Conservation (phyloP, 2,329 filamentous ascomycete genomes). For the Boeremia lycopersici region DNA sequence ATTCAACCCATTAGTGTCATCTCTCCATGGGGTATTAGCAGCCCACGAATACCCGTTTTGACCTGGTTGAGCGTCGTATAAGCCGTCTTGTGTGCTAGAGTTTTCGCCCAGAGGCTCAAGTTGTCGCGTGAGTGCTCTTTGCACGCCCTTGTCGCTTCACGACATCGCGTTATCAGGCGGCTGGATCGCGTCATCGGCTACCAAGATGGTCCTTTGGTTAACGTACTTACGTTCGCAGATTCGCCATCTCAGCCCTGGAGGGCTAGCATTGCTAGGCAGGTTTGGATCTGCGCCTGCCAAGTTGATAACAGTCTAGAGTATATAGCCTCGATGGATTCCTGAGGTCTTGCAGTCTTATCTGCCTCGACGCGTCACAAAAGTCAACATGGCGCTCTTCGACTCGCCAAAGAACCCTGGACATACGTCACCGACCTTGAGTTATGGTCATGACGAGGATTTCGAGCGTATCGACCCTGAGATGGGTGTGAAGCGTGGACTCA, state of each 20-base stretch:
- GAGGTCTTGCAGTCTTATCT: not conserved
- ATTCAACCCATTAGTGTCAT: not conserved
- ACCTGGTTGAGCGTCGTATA: not conserved
- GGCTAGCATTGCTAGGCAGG: conserved; percentile 4
- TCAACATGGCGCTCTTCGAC: conserved; percentile 29
- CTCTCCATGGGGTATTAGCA: not conserved
- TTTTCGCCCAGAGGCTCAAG: conserved; percentile 1
- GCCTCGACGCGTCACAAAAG: not conserved
- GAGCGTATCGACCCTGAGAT: conserved; percentile 61
- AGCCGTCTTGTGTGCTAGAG: not conserved
- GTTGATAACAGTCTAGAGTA: conserved; percentile 11
- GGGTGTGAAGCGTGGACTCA: conserved; percentile 71
- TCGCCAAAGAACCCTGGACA: conserved; percentile 22
- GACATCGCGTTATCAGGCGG: conserved; percentile 17
- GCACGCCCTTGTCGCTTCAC: not conserved
- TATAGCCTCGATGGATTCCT: conserved; percentile 17
- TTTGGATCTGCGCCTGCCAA: conserved; percentile 20
- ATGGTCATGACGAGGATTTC: conserved; percentile 35
- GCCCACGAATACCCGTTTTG: not conserved
- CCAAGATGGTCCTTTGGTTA: not conserved
- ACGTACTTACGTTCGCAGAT: conserved; percentile 7
- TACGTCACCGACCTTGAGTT: conserved; percentile 26
- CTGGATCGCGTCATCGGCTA: conserved; percentile 18
- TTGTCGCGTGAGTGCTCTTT: not conserved
- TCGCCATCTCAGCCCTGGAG: conserved; percentile 3